phyloP scores from a whole-genome alignment of 805 yeast genomes.

The Suhomyces tanzawaensis region DNA sequence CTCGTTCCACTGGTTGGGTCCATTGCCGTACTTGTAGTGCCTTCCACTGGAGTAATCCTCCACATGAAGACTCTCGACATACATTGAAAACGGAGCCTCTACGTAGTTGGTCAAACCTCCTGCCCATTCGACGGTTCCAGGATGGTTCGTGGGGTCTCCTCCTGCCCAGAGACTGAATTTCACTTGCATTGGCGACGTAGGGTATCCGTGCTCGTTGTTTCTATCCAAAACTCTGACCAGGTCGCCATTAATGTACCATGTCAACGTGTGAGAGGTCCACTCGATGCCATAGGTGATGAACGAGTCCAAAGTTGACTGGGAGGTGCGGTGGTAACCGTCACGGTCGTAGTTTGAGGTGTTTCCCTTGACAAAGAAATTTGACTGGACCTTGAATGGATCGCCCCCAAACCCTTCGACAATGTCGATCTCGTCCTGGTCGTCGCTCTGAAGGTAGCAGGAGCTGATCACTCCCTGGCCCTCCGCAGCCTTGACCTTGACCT shows the following conservation, averaged over 20 bases:
- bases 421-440: constrained; percentile 44
- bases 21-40: constrained; percentile 28
- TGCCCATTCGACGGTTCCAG: constrained; percentile 42
- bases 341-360: constrained; percentile 34
- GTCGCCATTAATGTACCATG: constrained; percentile 30
- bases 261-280: constrained; percentile 33
- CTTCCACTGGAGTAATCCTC: constrained; percentile 30
- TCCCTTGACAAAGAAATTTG: constrained; percentile 42
- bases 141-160: constrained; percentile 31
- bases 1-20: neutral
- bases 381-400: constrained; percentile 27
- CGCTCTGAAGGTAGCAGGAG: constrained; percentile 41
- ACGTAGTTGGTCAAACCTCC: constrained; percentile 36
- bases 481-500: constrained; percentile 33
- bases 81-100: constrained; percentile 33
- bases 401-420: constrained; percentile 40
- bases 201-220: constrained; percentile 27
- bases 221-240: constrained; percentile 22
- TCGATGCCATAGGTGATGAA: constrained; percentile 33
- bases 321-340: constrained; percentile 30
- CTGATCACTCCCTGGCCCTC: constrained; percentile 37
- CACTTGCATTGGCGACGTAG: constrained; percentile 36
- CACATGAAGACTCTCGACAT: constrained; percentile 18
- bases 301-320: constrained; percentile 21
- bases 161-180: constrained; percentile 43